A percentile compares a stretch with the other conserved stretches of the same genome.
These are phyloP conservation scores for Wallacemonas sp. DNA, from an alignment of 208 protist species.

Conservation along the genomic window DNA sequence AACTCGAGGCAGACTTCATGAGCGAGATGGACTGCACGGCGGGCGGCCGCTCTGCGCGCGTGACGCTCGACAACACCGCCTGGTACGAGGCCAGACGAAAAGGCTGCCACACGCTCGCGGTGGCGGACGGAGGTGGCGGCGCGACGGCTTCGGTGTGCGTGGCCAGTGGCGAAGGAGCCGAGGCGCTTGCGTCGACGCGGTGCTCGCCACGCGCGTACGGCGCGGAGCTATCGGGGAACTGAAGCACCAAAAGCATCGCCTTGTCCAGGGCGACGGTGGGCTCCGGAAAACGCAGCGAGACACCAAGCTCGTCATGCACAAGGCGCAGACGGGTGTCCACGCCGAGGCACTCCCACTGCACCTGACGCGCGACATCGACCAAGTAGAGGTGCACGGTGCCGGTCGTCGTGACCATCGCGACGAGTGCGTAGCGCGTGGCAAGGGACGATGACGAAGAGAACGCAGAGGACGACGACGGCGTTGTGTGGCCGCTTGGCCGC, in stretches of 20 bases:
- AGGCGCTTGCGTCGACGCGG: background rate
- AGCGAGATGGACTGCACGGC: background rate
- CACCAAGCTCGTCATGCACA: background rate
- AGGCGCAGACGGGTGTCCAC: background rate
- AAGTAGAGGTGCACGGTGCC: constrained; percentile 51
- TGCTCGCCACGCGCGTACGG: background rate
- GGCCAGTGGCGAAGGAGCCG: too few species aligned
- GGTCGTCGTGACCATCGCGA: constrained; percentile 43
- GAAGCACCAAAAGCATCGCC: constrained; percentile 5
- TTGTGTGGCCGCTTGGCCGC: too few species aligned
- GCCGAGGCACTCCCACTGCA: constrained; percentile 24
- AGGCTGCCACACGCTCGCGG: background rate
- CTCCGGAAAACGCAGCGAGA: constrained; percentile 26
- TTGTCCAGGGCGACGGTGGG: constrained; percentile 8
- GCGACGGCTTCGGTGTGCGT: background rate
- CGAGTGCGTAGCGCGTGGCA: constrained; percentile 25
- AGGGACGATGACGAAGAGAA: background rate
- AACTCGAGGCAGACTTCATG: constrained; percentile 9
- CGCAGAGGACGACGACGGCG: too few species aligned
- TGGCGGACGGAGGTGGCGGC: background rate
- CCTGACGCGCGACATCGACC: constrained; percentile 31
- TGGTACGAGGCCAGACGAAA: constrained; percentile 1
- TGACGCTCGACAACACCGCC: background rate
- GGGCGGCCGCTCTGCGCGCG: background rate
- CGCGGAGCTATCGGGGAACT: background rate